Percentiles rank a stretch among this genome's conserved stretches.
phyloP scores from a whole-genome alignment of 2,329 filamentous ascomycete genomes.

The Colletotrichum sp. region DNA sequence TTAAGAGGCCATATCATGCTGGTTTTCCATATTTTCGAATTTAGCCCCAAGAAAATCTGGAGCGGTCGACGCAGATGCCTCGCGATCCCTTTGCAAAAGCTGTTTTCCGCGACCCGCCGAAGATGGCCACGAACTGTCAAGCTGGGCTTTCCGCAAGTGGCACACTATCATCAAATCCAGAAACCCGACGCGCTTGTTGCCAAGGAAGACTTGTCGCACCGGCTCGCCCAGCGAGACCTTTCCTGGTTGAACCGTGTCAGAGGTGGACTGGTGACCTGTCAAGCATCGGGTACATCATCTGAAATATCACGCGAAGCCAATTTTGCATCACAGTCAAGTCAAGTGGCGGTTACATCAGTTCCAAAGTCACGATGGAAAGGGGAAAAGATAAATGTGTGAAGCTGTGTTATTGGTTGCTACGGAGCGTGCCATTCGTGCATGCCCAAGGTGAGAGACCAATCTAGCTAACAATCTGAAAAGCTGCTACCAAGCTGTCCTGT shows the following conservation, averaged over 20 bases:
- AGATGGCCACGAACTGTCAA: not conserved
- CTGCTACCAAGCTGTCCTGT: not conserved
- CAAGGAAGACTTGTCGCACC: not conserved
- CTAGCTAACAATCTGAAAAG: not conserved
- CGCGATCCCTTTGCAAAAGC: not conserved
- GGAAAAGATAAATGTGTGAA: not conserved
- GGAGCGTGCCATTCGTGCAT: not conserved
- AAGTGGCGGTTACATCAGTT: not conserved
- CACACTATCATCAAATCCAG: not conserved
- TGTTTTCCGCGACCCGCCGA: not conserved
- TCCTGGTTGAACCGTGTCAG: not conserved
- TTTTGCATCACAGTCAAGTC: not conserved
- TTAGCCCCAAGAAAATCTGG: not conserved
- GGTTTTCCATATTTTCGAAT: not conserved
- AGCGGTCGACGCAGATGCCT: not conserved
- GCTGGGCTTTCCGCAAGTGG: not conserved
- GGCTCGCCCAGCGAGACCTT: not conserved
- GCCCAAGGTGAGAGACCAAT: not conserved
- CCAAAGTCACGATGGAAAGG: not conserved
- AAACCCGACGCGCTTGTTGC: not conserved
- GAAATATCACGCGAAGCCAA: not conserved
- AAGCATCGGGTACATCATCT: not conserved
- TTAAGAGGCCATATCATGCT: accelerated
- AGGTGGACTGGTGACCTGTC: not conserved
- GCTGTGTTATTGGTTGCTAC: not conserved